These are phyloP conservation scores for Tylopilus vinaceipallidus DNA, from an alignment of 768 basidiomycete species.

Conservation along the genomic window DNA sequence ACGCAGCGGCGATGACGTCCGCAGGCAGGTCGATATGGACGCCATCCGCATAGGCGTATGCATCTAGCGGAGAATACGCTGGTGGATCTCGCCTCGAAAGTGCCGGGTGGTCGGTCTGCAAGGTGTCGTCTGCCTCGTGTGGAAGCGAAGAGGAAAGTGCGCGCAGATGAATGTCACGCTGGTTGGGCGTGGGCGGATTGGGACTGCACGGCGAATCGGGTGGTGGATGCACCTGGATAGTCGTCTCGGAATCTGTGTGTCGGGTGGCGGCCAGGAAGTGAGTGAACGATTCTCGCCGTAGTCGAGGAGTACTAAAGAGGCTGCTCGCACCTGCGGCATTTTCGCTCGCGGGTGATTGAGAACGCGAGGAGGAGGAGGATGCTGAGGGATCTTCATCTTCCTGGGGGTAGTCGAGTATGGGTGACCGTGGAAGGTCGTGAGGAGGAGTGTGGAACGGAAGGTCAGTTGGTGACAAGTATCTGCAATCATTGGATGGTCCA, in stretches of 20 bases:
- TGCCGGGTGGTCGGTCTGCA: constrained; percentile 31
- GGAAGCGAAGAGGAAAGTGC: constrained; percentile 37
- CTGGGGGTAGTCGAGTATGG: constrained; percentile 15
- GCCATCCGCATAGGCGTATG: constrained; percentile 80
- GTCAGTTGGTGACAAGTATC: constrained; percentile 65
- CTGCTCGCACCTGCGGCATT: constrained; percentile 75
- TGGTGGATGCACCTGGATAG: constrained; percentile 70
- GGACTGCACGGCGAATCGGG: constrained; percentile 78
- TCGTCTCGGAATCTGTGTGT: constrained; percentile 64
- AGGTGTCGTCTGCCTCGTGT: constrained; percentile 19
- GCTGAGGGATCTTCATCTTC: constrained; percentile 29
- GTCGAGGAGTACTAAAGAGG: constrained; percentile 74
- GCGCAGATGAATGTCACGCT: constrained; percentile 79
- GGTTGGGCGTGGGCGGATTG: constrained; percentile 83
- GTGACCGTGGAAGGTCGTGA: constrained; percentile 47
- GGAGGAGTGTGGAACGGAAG: constrained; percentile 56
- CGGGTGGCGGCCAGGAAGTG: constrained; percentile 56
- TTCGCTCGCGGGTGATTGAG: constrained; percentile 54
- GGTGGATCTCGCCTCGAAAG: constrained; percentile 69
- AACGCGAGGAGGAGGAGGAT: constrained; percentile 42
- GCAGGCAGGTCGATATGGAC: constrained; percentile 93
- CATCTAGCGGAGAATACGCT: constrained; percentile 86
- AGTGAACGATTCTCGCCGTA: constrained; percentile 64
- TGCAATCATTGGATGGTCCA: constrained; percentile 47
- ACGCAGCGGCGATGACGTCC: constrained; percentile 85